These are phyloP conservation scores for Populus nigra DNA, from an alignment of 345 rosid species.

Conservation along the genomic window DNA sequence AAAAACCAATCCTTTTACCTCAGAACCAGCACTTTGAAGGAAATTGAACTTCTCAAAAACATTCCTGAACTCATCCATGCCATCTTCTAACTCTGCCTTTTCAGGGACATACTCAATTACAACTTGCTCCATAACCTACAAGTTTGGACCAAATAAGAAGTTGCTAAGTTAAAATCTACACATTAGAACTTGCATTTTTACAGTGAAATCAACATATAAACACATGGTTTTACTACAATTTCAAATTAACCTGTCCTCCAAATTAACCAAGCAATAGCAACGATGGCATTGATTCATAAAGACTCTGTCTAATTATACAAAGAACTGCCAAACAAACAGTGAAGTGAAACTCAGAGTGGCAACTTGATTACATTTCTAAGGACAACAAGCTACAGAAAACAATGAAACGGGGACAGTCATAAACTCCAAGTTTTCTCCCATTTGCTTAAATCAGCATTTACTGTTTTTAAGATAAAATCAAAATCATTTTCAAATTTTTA, in stretches of 20 bases:
- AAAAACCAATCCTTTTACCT: conserved; percentile 41
- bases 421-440: neutral
- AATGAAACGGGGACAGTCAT: neutral
- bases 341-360: neutral
- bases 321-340: neutral
- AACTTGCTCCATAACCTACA: conserved; percentile 64
- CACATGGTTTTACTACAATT: neutral
- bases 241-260: neutral
- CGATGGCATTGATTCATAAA: neutral
- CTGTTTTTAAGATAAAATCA: neutral
- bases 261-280: neutral
- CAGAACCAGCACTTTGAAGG: conserved; percentile 45
- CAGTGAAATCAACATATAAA: neutral
- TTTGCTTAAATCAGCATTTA: neutral
- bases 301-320: neutral
- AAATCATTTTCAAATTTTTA: neutral
- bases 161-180: neutral
- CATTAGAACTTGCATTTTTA: neutral
- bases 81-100: conserved; percentile 75
- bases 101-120: conserved; percentile 89
- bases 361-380: neutral
- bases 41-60: conserved; percentile 83
- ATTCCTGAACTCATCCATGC: conserved; percentile 66
- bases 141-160: neutral
- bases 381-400: neutral